Evolutionary conservation across 139 green algal species (phyloP).

Genomic region (Coelastrella sp.): DNA sequence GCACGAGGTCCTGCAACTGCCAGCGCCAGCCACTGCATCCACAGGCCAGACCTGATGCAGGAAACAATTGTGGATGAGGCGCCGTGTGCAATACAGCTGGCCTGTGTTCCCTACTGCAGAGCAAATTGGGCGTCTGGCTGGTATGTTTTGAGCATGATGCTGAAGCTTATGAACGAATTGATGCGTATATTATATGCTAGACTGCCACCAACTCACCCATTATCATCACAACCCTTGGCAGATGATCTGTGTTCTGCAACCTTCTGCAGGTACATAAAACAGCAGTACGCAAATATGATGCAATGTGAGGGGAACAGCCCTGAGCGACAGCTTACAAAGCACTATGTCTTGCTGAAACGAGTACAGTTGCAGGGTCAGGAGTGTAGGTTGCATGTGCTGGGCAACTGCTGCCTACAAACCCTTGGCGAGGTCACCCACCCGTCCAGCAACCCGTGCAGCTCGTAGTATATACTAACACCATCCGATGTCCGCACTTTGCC

Average conservation of each 20-base stretch:
- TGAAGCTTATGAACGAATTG: neutral
- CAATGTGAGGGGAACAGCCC: neutral
- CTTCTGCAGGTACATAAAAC: conserved; percentile 1
- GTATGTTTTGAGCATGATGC: neutral
- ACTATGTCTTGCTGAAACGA: no score
- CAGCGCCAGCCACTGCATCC: conserved; percentile 41
- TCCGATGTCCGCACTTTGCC: neutral
- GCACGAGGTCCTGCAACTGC: conserved; percentile 46
- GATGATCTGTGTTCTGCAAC: conserved; percentile 17
- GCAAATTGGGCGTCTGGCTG: neutral
- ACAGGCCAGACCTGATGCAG: conserved; percentile 34
- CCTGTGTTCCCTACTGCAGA: neutral
- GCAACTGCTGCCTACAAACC: neutral
- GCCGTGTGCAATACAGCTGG: neutral
- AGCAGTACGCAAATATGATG: neutral
- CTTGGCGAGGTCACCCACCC: neutral
- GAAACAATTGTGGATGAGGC: neutral
- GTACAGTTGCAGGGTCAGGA: neutral
- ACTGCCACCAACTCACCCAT: conserved; percentile 33
- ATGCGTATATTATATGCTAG: neutral
- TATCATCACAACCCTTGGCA: conserved; percentile 46
- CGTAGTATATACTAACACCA: conserved; percentile 32
- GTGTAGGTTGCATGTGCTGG: neutral
- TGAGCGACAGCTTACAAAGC: neutral
- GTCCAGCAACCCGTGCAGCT: conserved; percentile 37